Evolutionary conservation across 1,284 basidiomycete species (phyloP), one percentile per base, ranked within the genome.

Genomic region (Chalciporus piperatoides): DNA sequence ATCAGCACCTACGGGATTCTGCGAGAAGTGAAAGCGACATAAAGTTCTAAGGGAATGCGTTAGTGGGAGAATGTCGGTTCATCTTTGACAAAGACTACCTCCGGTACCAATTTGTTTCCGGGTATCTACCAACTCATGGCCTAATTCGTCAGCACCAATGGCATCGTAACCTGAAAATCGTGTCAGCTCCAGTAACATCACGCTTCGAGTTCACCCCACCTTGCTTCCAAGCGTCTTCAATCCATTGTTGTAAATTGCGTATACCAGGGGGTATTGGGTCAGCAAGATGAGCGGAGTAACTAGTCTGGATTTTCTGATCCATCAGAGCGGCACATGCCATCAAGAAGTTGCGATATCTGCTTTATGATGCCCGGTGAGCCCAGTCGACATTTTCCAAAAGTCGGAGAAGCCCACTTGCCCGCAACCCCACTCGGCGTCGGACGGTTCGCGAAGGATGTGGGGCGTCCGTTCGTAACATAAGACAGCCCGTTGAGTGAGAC

Each of bases 321-420:
- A 88, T 78, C 14, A 94, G 74, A 5, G 82, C 77, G 1, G 86
- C 75, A 55, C 91, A 90, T 4, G 77, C 74, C 86, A 95, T 94
- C 49, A 90, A 59, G 59, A 86, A 92, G 63, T 93, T 94, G 27
- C 91, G 84, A 63, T 94, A 93, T n/a, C 88, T 90, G 54, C n/a
- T 11, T 39, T 14, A 10, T 5, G 19, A 21, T 25, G 41, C 33
- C 17, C 19, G 19, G 33, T 55, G 23, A 53, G 47, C 24, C 35
- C 41, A 33, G 41, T 47, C 10, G 9, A 41, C 19, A 11, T 14
- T n/a, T 42, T 48, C 3, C 23, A 32, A 40, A 40, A 42, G 36
- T 27, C 38, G 17, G 4, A 6, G 9, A n/a, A 51, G 41, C 19
- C 41, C 36, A 66, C 76, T 47, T 63, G 82, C 89, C 82, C 83